A percentile compares a stretch with the other conserved stretches of the same genome.
Evolutionary conservation across 1,284 basidiomycete species (phyloP).

Genomic region (Ustilago cynodontis): DNA sequence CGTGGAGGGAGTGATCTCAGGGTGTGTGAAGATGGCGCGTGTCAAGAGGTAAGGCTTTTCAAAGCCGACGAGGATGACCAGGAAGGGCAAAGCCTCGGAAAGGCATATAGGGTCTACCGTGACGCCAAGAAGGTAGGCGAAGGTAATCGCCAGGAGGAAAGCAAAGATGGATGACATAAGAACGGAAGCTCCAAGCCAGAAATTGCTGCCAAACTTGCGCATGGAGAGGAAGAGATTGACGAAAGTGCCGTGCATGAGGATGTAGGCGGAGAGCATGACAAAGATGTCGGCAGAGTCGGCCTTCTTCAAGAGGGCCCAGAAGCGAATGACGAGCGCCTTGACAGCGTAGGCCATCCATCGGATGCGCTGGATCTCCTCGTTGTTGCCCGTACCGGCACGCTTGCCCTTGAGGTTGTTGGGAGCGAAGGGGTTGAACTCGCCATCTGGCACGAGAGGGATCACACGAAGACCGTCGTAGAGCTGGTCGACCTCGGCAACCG

Average conservation of each 20-base stretch:
- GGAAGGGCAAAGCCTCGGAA: constrained; percentile 94
- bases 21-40: constrained; percentile 87
- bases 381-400: constrained; percentile 30
- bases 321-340: constrained; percentile 63
- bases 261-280: constrained; percentile 92
- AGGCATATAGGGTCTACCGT: constrained; percentile 91
- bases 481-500: constrained; percentile 35
- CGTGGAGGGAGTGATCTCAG: constrained; percentile 75
- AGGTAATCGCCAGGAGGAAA: constrained; percentile 86
- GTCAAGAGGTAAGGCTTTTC: constrained; percentile 96
- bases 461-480: constrained; percentile 42
- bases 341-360: constrained; percentile 64
- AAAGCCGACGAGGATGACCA: constrained; percentile 97
- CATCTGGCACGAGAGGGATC: constrained; percentile 48
- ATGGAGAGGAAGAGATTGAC: constrained; percentile 75
- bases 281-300: constrained; percentile 96
- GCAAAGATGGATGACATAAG: constrained; percentile 87
- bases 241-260: constrained; percentile 96
- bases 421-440: constrained; percentile 48
- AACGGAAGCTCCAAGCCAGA: constrained; percentile 78
- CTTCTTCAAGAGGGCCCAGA: constrained; percentile 73
- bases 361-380: constrained; percentile 58
- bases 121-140: constrained; percentile 85
- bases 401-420: constrained; percentile 57
- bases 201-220: constrained; percentile 67